These are phyloP conservation scores for Cytospora schulzeri DNA, from an alignment of 2,329 filamentous ascomycete species.

Conservation along the genomic window DNA sequence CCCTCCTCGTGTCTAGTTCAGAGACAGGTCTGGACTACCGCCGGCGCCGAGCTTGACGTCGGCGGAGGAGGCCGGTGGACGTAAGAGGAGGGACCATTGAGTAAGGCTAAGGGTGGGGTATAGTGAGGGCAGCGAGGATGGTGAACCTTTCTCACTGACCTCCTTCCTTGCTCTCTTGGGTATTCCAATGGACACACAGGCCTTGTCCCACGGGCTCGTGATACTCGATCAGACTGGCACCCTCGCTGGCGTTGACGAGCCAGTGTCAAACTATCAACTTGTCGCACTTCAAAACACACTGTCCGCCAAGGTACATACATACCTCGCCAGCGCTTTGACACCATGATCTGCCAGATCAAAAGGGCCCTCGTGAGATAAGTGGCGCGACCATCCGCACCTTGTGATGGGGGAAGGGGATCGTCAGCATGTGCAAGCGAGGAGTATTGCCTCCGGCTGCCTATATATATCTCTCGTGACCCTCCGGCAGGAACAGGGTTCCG, in stretches of 20 bases:
- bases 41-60: neutral
- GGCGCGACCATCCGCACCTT: neutral
- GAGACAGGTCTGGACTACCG: neutral
- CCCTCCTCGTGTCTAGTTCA: neutral
- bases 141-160: neutral
- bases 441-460: neutral
- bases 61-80: neutral
- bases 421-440: neutral
- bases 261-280: too few relatives aligned
- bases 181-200: too few relatives aligned
- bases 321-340: neutral
- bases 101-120: too few relatives aligned
- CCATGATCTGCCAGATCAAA: neutral
- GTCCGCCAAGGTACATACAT: neutral
- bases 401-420: neutral
- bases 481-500: neutral
- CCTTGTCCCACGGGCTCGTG: too few relatives aligned
- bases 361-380: neutral
- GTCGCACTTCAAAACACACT: neutral
- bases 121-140: too few relatives aligned
- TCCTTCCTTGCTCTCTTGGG: too few relatives aligned
- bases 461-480: neutral
- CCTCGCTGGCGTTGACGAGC: too few relatives aligned
- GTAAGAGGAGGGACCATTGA: too few relatives aligned
- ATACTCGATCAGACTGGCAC: too few relatives aligned